Base-by-base conservation (phyloP, 2,329 filamentous ascomycete species). In the Chaetomium strumarium region DNA sequence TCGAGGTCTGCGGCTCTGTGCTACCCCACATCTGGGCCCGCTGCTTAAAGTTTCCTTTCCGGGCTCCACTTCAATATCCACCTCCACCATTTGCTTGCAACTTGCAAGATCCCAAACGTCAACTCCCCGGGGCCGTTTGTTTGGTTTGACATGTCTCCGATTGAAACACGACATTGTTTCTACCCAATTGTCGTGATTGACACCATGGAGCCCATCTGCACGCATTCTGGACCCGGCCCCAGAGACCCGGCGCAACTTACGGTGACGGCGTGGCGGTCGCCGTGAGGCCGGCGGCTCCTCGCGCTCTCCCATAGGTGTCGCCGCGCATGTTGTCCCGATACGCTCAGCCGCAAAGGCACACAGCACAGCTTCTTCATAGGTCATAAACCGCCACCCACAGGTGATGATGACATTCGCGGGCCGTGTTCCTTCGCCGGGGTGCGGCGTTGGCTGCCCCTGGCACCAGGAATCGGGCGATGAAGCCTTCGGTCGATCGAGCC, bases 141-240 rank as follows among this genome's bases (percentile, higher is more conserved):
- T 64, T 67, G 64, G 66, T 66, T 67, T 66, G 65, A 61, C 60
- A 58, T 63, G 51, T 49, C 51, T 52, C 50, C 56, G 59, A 55
- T 67, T 65, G 65, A 69, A 69, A 68, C 67, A 64, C 61, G 61
- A 62, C 50, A 49, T 60, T 65, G 63, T 67, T 67, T 68, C 62
- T 61, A 47, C 53, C 55, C 59, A 55, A 46, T 55, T 55, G 49
- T 57, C 46, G 49, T 49, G 31, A 53, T 36, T n/a, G 37, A 10
- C 16, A 33, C 47, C 24, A 24, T 36, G 41, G 41, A 29, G 16
- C 24, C 42, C 24, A 6, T 40, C 39, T 41, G 20, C 39, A 38
- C 33, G 11, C 30, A 50, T 44, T 55, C 49, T 53, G 55, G 48
- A 47, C 37, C 52, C 53, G 53, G 44, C 46, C 34, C 50, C 48